These are phyloP conservation scores for Liquidambar formosana DNA, from an alignment of 164 flowering plant species.

Conservation along the genomic window DNA sequence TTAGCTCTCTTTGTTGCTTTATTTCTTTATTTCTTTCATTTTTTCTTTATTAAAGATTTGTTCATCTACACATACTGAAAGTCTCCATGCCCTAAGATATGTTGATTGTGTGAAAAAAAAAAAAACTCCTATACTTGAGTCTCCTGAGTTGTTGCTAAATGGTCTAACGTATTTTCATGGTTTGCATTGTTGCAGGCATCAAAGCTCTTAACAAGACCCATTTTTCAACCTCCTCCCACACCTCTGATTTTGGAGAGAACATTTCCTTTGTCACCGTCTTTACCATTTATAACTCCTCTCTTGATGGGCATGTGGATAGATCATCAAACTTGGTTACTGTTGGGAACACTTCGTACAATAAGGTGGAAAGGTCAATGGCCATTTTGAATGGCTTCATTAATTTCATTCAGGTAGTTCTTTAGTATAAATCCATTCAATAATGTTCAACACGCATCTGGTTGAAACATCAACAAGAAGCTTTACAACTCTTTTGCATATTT, in stretches of 20 bases:
- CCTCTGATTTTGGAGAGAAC: conserved; percentile 25
- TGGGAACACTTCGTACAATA: conserved; percentile 68
- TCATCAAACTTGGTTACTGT: conserved; percentile 51
- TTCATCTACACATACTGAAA: not conserved
- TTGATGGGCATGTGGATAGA: conserved; percentile 16
- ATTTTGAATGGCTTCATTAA: conserved; percentile 71
- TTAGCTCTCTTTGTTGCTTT: too few species aligned
- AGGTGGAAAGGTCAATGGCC: conserved; percentile 78
- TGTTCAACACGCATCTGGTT: not conserved
- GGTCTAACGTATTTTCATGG: not conserved
- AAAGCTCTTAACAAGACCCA: conserved; percentile 74
- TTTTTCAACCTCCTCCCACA: conserved; percentile 22
- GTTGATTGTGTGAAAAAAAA: not conserved
- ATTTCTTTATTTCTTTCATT: too few species aligned
- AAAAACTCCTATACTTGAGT: too few species aligned
- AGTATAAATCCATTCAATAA: not conserved
- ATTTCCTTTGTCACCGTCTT: conserved; percentile 77
- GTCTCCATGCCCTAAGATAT: not conserved
- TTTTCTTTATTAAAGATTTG: too few species aligned
- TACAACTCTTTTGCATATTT: not conserved
- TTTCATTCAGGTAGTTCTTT: conserved; percentile 74
- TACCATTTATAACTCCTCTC: conserved; percentile 57
- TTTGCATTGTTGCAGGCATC: conserved; percentile 44
- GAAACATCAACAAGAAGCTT: not conserved
- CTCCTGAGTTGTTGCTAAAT: not conserved